These are phyloP conservation scores for Cyclotella distinguenda DNA, from an alignment of 108 stramenopile species.

Conservation along the genomic window DNA sequence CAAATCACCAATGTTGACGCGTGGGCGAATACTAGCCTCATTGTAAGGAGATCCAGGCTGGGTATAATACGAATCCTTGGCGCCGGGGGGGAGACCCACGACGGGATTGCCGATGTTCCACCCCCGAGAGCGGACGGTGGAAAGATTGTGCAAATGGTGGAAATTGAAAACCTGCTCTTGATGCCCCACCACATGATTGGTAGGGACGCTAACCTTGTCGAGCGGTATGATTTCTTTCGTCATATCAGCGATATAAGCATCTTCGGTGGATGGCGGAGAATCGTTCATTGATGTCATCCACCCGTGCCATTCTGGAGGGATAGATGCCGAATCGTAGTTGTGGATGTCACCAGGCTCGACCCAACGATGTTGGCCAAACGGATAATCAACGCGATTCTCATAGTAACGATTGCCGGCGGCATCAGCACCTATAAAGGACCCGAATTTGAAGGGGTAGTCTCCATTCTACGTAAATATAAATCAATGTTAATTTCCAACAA, in stretches of 20 bases:
- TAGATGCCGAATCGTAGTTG: slow-evolving; percentile 90
- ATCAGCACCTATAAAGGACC: slow-evolving; percentile 93
- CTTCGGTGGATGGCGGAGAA: slow-evolving; percentile 63
- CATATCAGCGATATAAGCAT: slow-evolving; percentile 46
- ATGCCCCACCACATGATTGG: slow-evolving; percentile 73
- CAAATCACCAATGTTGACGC: slow-evolving; percentile 76
- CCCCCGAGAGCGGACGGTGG: slow-evolving; percentile 84
- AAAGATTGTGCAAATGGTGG: slow-evolving; percentile 81
- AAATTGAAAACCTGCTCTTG: slow-evolving; percentile 74
- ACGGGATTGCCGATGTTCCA: slow-evolving; percentile 86
- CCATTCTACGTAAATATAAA: slow-evolving; percentile 66
- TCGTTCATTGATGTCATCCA: slow-evolving; percentile 95
- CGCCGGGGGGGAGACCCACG: slow-evolving; percentile 71
- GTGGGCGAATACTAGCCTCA: slow-evolving; percentile 60
- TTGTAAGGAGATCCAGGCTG: slow-evolving; percentile 95
- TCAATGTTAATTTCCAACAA: neutral
- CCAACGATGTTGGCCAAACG: slow-evolving; percentile 95
- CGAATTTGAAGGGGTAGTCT: slow-evolving; percentile 94
- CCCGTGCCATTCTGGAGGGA: slow-evolving; percentile 94
- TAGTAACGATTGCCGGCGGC: slow-evolving; percentile 93
- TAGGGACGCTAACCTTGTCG: slow-evolving; percentile 57
- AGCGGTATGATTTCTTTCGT: slow-evolving; percentile 64
- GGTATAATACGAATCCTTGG: slow-evolving; percentile 86
- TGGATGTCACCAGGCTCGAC: slow-evolving; percentile 93
- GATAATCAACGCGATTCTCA: slow-evolving; percentile 92